Evolutionary conservation across 257 asterid genomes (phyloP).

Genomic region (Nicotiana attenuata): DNA sequence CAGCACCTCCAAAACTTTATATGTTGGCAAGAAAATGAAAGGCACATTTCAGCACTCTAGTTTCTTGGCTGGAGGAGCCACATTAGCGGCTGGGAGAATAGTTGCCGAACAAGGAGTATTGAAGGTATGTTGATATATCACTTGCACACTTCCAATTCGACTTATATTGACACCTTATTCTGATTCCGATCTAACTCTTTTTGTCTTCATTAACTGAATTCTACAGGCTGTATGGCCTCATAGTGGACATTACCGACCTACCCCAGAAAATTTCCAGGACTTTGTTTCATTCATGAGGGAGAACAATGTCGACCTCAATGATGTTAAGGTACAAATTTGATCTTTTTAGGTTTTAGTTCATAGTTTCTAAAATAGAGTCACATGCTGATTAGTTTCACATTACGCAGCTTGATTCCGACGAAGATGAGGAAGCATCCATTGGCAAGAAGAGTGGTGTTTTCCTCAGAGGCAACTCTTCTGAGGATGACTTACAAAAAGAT

Average conservation of each 20-base stretch:
- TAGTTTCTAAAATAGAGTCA: neutral
- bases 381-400: constrained; percentile 15
- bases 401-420: constrained; percentile 54
- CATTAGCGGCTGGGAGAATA: constrained; percentile 87
- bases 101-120: constrained; percentile 68
- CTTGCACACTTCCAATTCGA: neutral
- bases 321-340: constrained; percentile 56
- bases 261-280: constrained; percentile 80
- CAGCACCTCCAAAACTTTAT: constrained; percentile 69
- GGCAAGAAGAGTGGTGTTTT: constrained; percentile 34
- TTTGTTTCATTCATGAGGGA: constrained; percentile 60
- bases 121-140: constrained; percentile 41
- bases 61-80: constrained; percentile 97
- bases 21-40: constrained; percentile 78
- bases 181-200: constrained; percentile 3
- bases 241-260: constrained; percentile 91
- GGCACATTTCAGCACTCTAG: constrained; percentile 92
- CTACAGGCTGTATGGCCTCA: constrained; percentile 97
- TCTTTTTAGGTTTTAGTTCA: neutral
- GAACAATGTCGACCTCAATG: constrained; percentile 54
- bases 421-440: constrained; percentile 45
- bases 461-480: constrained; percentile 55
- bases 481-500: constrained; percentile 46
- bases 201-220: neutral
- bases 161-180: neutral